Percentiles rank a stretch among this genome's conserved stretches.
Evolutionary conservation across 768 basidiomycete genomes (phyloP).

Genomic region (Trametes punicea): DNA sequence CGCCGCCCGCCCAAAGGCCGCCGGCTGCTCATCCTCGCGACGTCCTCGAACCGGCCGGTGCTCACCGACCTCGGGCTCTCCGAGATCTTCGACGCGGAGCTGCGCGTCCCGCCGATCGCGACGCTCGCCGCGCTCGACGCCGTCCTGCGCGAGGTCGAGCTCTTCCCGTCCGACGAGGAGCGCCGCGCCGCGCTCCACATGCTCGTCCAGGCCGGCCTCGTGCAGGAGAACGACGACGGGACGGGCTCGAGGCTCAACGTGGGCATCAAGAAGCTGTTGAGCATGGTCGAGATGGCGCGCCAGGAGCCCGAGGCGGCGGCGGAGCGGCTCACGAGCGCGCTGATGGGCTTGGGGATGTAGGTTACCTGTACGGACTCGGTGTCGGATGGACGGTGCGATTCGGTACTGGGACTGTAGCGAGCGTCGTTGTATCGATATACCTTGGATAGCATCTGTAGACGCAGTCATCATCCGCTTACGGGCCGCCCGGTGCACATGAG

Average conservation of each 20-base stretch:
- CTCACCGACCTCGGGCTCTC: slow-evolving; percentile 84
- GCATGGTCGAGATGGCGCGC: slow-evolving; percentile 91
- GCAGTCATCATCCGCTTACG: too few relatives aligned
- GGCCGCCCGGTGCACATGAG: too few relatives aligned
- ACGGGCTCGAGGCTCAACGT: slow-evolving; percentile 56
- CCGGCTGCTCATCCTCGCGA: slow-evolving; percentile 87
- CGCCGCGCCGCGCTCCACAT: slow-evolving; percentile 56
- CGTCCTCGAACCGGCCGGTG: slow-evolving; percentile 84
- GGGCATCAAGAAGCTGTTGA: slow-evolving; percentile 92
- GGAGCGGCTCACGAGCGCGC: slow-evolving; percentile 59
- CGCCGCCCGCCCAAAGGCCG: slow-evolving; percentile 94
- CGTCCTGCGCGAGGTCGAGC: slow-evolving; percentile 73
- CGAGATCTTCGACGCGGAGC: slow-evolving; percentile 87
- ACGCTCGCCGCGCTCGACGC: slow-evolving; percentile 66
- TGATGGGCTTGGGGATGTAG: slow-evolving; percentile 53
- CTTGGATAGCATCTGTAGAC: neutral
- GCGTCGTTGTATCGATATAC: neutral
- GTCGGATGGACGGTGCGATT: neutral
- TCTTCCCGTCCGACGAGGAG: slow-evolving; percentile 62
- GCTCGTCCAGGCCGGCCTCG: slow-evolving; percentile 74
- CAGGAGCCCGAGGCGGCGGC: slow-evolving; percentile 88
- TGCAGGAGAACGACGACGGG: slow-evolving; percentile 42
- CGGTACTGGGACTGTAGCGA: neutral
- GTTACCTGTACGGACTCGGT: too few relatives aligned
- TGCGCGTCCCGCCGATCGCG: slow-evolving; percentile 80